Conservation (phyloP, 139 green algal species). For the Chlamydomonas sphaeroides region DNA sequence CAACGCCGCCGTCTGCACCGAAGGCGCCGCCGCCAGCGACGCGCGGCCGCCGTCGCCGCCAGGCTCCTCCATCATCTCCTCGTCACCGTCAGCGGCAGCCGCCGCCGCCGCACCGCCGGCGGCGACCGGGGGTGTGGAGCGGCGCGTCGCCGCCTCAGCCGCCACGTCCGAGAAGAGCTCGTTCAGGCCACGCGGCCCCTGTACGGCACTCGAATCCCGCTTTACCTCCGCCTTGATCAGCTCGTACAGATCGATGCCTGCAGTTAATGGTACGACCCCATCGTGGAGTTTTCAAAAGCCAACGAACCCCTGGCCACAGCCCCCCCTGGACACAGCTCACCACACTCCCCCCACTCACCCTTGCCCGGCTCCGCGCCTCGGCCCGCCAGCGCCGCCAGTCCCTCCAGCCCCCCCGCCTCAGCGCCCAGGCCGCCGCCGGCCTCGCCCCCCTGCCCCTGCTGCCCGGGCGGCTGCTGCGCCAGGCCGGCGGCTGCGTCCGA, state of each 20-base stretch:
- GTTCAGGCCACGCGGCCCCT: background rate
- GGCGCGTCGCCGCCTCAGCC: background rate
- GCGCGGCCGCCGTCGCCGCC: background rate
- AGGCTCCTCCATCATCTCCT: background rate
- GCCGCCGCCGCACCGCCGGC: background rate
- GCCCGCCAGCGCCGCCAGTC: conserved; percentile 10
- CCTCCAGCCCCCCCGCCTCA: background rate
- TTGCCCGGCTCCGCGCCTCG: background rate
- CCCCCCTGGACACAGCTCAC: too few species aligned
- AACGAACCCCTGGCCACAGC: too few species aligned
- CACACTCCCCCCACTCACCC: background rate
- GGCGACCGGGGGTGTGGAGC: background rate
- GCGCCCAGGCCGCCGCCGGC: background rate
- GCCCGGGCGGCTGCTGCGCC: too few species aligned
- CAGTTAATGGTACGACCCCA: too few species aligned
- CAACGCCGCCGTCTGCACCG: background rate
- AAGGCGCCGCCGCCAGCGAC: background rate
- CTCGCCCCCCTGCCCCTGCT: background rate
- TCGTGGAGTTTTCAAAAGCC: too few species aligned
- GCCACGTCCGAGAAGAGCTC: conserved; percentile 8
- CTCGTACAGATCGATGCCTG: conserved; percentile 13
- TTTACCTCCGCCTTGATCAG: conserved; percentile 23
- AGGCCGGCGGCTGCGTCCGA: background rate
- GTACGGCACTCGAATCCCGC: background rate
- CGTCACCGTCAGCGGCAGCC: background rate